phyloP scores from a whole-genome alignment of 495 filamentous ascomycete genomes.

The Hypoxylon rickii region DNA sequence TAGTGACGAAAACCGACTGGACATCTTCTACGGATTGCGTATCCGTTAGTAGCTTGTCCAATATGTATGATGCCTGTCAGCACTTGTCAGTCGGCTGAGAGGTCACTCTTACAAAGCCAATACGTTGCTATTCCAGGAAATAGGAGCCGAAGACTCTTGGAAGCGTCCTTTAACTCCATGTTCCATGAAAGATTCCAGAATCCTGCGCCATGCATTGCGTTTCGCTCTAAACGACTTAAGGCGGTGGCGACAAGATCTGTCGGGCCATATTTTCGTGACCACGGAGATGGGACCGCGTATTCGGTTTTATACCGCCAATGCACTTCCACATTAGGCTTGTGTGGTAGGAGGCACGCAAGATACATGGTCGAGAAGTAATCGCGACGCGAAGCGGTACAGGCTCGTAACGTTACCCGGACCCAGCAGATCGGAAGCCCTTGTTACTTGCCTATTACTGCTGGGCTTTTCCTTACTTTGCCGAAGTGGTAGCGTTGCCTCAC shows the following conservation, averaged over 20 bases:
- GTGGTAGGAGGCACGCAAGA: no score
- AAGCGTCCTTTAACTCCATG: neutral
- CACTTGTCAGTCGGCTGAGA: neutral
- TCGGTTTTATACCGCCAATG: no score
- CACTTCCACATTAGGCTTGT: no score
- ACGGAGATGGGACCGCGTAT: neutral
- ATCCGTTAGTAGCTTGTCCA: no score
- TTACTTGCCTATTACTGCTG: neutral
- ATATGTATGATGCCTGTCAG: no score
- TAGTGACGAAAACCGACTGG: no score
- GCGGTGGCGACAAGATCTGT: constrained; percentile 12
- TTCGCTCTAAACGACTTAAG: constrained; percentile 11
- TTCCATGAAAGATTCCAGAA: constrained; percentile 20
- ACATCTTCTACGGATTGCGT: no score
- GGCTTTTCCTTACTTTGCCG: neutral
- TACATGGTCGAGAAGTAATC: neutral
- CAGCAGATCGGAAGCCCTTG: constrained; percentile 18
- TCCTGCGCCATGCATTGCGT: constrained; percentile 14
- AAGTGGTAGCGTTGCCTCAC: constrained; percentile 22
- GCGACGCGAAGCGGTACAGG: neutral
- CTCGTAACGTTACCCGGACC: constrained; percentile 32
- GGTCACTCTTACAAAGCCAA: neutral
- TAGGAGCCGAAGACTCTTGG: neutral
- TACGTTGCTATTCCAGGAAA: neutral
- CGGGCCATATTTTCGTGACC: neutral